Conservation (phyloP, 2,329 filamentous ascomycete genomes). For the Colletotrichum lindemuthianum region DNA sequence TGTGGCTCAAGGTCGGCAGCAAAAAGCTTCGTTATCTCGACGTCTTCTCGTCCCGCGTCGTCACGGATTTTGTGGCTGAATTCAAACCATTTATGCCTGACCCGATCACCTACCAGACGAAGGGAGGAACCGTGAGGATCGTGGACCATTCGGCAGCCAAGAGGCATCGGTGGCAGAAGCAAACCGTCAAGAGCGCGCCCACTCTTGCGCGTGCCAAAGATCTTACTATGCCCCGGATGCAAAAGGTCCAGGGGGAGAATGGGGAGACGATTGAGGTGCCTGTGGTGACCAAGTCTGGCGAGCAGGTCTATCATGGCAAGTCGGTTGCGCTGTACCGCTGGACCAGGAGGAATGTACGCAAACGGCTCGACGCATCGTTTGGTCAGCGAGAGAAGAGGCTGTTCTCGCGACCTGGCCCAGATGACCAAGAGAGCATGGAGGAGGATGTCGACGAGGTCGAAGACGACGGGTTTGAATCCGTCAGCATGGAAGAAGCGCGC, state of each 20-base stretch:
- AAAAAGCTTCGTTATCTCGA: constrained; percentile 1
- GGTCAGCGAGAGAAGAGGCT: constrained; percentile 14
- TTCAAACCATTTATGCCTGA: constrained; percentile 31
- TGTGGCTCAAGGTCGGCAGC: constrained; percentile 20
- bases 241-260: background rate
- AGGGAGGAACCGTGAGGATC: constrained; percentile 30
- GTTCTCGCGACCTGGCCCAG: background rate
- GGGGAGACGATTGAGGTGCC: background rate
- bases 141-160: background rate
- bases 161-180: constrained; percentile 10
- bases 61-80: constrained; percentile 32
- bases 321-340: constrained; percentile 11
- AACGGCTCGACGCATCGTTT: constrained; percentile 15
- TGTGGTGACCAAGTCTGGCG: constrained; percentile 17
- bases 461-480: background rate
- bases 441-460: background rate
- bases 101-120: constrained; percentile 29
- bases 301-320: constrained; percentile 17
- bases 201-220: constrained; percentile 2
- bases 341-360: constrained; percentile 16
- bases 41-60: background rate
- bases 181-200: background rate
- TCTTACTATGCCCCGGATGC: background rate
- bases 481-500: background rate
- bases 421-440: background rate